Evolutionary conservation across 306 rosid genomes (phyloP).

Genomic region (Cucurbita moschata): DNA sequence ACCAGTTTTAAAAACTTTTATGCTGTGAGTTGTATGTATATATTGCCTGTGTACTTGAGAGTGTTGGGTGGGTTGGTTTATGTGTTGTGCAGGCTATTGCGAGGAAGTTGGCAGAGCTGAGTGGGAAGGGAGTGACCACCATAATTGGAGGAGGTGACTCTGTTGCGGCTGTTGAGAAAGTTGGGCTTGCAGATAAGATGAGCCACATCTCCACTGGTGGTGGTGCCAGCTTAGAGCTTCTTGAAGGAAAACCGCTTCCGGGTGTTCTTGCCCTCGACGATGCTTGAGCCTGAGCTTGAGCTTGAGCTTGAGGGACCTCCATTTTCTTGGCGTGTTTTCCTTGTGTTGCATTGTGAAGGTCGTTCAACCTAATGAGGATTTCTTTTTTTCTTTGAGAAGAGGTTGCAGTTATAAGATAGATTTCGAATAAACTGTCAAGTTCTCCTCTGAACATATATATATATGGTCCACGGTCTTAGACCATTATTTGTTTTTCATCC

Average conservation of each 20-base stretch:
- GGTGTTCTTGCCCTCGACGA: constrained; percentile 87
- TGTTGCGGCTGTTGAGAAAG: constrained; percentile 95
- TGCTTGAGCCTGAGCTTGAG: constrained; percentile 27
- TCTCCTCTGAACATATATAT: neutral
- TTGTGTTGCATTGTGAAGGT: neutral
- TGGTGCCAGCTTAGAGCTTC: constrained; percentile 99
- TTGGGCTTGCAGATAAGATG: constrained; percentile 85
- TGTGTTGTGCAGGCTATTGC: constrained; percentile 48
- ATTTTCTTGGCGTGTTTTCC: neutral
- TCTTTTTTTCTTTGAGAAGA: neutral
- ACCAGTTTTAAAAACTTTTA: neutral
- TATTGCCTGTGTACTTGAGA: neutral
- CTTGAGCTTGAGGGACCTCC: neutral
- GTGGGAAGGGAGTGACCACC: constrained; percentile 78
- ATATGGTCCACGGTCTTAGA: neutral
- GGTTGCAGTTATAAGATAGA: neutral
- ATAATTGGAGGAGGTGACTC: constrained; percentile 98
- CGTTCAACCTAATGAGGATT: constrained; percentile 1
- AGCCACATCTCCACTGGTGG: constrained; percentile 97
- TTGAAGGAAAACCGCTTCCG: constrained; percentile 88
- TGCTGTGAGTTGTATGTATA: neutral
- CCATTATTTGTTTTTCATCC: neutral
- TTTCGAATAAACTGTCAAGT: neutral
- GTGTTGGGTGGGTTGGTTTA: neutral
- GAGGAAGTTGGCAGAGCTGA: constrained; percentile 77